A percentile compares a stretch with the other conserved stretches of the same genome.
Evolutionary conservation across 1,284 basidiomycete species (phyloP).

Genomic region (Macrocybe sp.): DNA sequence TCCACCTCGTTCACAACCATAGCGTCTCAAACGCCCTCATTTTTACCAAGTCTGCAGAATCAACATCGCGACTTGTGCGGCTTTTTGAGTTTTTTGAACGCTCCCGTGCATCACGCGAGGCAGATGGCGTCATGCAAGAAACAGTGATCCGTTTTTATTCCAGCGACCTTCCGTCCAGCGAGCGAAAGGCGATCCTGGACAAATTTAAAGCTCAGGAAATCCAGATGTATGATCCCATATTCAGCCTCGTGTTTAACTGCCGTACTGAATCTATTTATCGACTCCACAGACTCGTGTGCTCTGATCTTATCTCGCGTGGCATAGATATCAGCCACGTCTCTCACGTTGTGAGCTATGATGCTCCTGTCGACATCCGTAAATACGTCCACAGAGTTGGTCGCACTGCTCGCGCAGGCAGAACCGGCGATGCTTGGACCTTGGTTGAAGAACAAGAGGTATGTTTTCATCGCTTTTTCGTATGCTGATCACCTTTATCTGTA

Average conservation of each 20-base stretch:
- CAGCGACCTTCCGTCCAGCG: conserved; percentile 73
- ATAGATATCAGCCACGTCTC: conserved; percentile 91
- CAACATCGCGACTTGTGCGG: conserved; percentile 77
- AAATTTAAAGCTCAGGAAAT: conserved; percentile 81
- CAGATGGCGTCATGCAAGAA: conserved; percentile 98
- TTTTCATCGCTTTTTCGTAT: neutral
- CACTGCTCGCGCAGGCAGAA: conserved; percentile 87
- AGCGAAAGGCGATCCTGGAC: conserved; percentile 75
- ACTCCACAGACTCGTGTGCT: conserved; percentile 76
- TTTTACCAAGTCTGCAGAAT: conserved; percentile 96
- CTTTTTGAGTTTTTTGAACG: conserved; percentile 83
- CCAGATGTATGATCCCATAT: conserved; percentile 61
- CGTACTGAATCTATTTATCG: conserved; percentile 1
- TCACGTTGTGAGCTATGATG: conserved; percentile 93
- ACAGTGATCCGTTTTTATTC: conserved; percentile 74
- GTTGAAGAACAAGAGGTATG: conserved; percentile 92
- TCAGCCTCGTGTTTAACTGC: neutral
- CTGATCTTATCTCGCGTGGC: conserved; percentile 94
- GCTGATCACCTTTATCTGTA: neutral
- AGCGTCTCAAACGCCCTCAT: conserved; percentile 73
- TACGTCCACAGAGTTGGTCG: conserved; percentile 89
- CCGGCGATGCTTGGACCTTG: conserved; percentile 88
- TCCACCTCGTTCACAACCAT: conserved; percentile 74
- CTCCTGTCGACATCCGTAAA: conserved; percentile 69
- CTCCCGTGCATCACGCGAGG: conserved; percentile 46